Conservation (phyloP, 179 eudicot species). For the Camellia oleifera region DNA sequence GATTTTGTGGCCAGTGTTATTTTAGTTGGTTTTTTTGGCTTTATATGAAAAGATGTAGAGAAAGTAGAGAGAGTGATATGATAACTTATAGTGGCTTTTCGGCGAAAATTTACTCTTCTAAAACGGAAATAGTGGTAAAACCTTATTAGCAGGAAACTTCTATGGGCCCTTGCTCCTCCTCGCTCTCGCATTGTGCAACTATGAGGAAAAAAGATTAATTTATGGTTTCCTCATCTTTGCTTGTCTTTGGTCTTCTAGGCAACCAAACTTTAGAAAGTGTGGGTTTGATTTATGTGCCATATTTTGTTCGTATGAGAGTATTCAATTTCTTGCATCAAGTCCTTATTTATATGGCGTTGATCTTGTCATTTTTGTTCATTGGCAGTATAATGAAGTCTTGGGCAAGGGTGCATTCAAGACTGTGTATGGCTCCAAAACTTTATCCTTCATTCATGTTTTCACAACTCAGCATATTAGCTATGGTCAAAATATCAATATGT, state of each 20-base stretch:
- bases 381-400: slow-evolving; percentile 60
- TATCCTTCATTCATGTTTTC: slow-evolving; percentile 1
- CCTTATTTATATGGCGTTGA: background rate
- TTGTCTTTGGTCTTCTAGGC: background rate
- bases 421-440: slow-evolving; percentile 48
- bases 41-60: background rate
- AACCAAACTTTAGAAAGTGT: background rate
- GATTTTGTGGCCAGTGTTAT: background rate
- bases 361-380: slow-evolving; percentile 9
- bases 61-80: background rate
- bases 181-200: background rate
- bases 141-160: too few relatives aligned
- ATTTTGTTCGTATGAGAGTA: background rate
- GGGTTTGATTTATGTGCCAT: background rate
- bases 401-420: slow-evolving; percentile 84
- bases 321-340: background rate
- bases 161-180: too few relatives aligned
- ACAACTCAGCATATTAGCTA: background rate
- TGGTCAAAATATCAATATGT: background rate
- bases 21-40: background rate
- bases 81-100: background rate
- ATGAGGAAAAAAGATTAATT: background rate
- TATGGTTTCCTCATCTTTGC: background rate
- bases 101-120: too few relatives aligned
- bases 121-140: too few relatives aligned